Evolutionary conservation across 768 basidiomycete genomes (phyloP).

Genomic region (Crassisporium funariophilum): DNA sequence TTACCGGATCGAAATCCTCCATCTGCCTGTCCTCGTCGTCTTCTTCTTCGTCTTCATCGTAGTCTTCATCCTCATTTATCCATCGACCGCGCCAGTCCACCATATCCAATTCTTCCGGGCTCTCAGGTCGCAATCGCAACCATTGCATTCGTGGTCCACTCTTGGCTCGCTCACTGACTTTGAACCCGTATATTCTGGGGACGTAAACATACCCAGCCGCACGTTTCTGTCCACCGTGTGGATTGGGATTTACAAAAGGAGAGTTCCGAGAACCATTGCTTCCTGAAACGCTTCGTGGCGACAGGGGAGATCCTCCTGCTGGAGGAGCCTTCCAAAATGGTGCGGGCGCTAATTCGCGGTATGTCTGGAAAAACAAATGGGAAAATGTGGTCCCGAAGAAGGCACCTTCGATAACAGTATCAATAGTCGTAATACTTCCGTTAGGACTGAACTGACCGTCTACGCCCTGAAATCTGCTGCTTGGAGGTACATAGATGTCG

Average conservation of each 20-base stretch:
- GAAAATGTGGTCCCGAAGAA: conserved; percentile 99
- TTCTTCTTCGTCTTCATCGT: conserved; percentile 70
- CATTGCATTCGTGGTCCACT: conserved; percentile 97
- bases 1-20: conserved; percentile 86
- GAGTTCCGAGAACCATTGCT: conserved; percentile 50
- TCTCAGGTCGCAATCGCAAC: conserved; percentile 86
- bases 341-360: conserved; percentile 91
- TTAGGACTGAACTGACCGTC: conserved; percentile 65
- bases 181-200: conserved; percentile 96
- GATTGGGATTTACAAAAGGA: conserved; percentile 86
- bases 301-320: conserved; percentile 58
- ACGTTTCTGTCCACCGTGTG: conserved; percentile 85
- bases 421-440: conserved; percentile 3
- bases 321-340: conserved; percentile 84
- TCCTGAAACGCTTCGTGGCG: conserved; percentile 54
- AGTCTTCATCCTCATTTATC: conserved; percentile 66
- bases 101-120: conserved; percentile 74
- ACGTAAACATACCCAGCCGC: conserved; percentile 86
- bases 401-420: conserved; percentile 61
- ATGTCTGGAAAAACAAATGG: conserved; percentile 97
- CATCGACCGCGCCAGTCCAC: conserved; percentile 93
- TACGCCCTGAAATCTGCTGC: conserved; percentile 92
- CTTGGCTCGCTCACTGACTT: conserved; percentile 92
- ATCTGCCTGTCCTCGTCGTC: conserved; percentile 75
- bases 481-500: conserved; percentile 94